These are phyloP conservation scores for Triangularia setosa DNA, from an alignment of 2,329 filamentous ascomycete genomes.

Conservation along the genomic window DNA sequence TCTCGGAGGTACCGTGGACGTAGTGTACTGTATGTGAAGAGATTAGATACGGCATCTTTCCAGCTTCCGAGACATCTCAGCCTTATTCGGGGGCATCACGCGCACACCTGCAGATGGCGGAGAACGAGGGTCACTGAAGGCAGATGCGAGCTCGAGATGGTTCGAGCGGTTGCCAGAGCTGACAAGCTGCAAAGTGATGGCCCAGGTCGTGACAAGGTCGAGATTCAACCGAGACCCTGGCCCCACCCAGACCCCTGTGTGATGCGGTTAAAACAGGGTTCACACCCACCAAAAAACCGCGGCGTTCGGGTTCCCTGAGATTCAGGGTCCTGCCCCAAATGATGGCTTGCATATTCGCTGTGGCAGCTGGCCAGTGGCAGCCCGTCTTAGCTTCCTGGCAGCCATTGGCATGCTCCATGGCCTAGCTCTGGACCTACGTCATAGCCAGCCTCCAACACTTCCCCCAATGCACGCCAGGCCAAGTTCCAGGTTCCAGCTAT, in stretches of 20 bases:
- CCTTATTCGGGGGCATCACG: neutral
- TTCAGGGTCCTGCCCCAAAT: constrained; percentile 27
- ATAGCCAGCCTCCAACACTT: constrained; percentile 9
- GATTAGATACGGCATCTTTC: neutral
- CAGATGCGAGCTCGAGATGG: too few relatives aligned
- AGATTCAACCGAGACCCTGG: constrained; percentile 4
- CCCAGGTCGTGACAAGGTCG: neutral
- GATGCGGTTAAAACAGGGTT: constrained; percentile 21
- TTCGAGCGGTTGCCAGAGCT: neutral
- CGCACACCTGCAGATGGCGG: neutral
- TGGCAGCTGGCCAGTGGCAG: constrained; percentile 18
- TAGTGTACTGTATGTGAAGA: neutral
- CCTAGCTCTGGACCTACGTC: constrained; percentile 18
- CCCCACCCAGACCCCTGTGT: constrained; percentile 9
- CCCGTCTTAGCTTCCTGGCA: neutral
- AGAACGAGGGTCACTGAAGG: too few relatives aligned
- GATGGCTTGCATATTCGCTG: constrained; percentile 24
- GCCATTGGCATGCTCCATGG: neutral
- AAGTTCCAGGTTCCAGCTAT: neutral
- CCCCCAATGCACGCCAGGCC: neutral
- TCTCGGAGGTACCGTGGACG: neutral
- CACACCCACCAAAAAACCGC: constrained; percentile 22
- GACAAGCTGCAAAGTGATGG: neutral
- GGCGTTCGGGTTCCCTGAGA: constrained; percentile 21
- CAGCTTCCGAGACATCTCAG: neutral